Conservation (phyloP, 495 filamentous ascomycete genomes). For the Xylaria venustula region DNA sequence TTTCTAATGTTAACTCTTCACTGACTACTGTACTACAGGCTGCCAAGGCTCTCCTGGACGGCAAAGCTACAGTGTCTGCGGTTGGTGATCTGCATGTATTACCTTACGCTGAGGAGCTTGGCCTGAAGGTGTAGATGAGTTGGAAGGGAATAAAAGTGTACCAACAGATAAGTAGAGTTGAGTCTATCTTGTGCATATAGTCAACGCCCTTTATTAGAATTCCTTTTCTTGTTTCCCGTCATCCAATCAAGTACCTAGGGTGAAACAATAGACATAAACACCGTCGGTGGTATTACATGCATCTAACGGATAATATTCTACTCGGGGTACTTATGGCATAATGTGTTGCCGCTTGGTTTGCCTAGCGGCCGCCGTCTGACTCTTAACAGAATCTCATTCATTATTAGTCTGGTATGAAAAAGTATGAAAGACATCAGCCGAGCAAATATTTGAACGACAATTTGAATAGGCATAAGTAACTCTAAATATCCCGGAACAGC, state of each 20-base stretch:
- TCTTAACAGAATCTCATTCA: too few species aligned
- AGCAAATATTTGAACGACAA: too few species aligned
- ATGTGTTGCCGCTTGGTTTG: neutral
- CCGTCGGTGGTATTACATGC: neutral
- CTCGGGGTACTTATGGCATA: too few species aligned
- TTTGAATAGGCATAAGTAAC: too few species aligned
- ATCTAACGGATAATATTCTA: neutral
- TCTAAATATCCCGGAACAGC: too few species aligned
- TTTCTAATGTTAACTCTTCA: neutral
- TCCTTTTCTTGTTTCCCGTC: conserved; percentile 14
- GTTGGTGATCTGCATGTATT: conserved; percentile 87
- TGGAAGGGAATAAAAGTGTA: conserved; percentile 42
- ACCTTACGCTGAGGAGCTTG: conserved; percentile 90
- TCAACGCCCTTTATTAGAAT: conserved; percentile 40
- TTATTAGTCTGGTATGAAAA: too few species aligned
- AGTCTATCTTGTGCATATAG: conserved; percentile 51
- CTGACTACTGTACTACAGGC: conserved; percentile 49
- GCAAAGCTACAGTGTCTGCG: conserved; percentile 82
- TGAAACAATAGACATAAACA: neutral
- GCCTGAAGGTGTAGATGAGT: conserved; percentile 79
- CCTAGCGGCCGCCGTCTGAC: too few species aligned
- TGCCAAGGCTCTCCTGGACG: conserved; percentile 78
- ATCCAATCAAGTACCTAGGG: neutral
- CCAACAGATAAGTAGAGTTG: conserved; percentile 48
- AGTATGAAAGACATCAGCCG: too few species aligned